Evolutionary conservation across 495 filamentous ascomycete genomes (phyloP), one percentile per base, ranked within the genome.

Genomic region (Penicillium soppii): DNA sequence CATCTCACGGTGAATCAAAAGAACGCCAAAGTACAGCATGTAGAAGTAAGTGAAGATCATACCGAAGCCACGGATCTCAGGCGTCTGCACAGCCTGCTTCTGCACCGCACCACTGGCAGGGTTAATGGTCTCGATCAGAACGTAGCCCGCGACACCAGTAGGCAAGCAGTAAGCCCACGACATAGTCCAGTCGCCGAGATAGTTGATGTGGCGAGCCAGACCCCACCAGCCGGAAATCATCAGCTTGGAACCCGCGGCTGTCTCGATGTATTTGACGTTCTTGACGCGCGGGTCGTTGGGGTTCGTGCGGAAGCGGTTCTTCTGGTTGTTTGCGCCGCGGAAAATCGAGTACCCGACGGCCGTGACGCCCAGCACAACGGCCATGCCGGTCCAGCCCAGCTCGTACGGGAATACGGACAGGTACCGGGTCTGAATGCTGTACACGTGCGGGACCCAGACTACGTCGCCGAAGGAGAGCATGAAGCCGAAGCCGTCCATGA

Each of bases 401-500:
- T 83, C 70, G 23, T 90, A 73, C 1, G 94, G 94, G 72, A 94
- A 87, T 8, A 85, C 75, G 13, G 92, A 80, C 15, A 98, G 83
- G 63, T 97, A 98, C n/a, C 90, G 82, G 13, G 86, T 82, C 68
- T 96, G 92, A 43, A 90, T 74, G 32, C 81, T 86, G 78, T 96
- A 97, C 46, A 87, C 75, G 73, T 97, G 92, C 2, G 94, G 94
- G 8, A 97, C 78, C 95, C 94, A 97, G 58, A 86, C 89, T 4
- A 97, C 77, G 60, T 97, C 94, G 27, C 92, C 94, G 56, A 97
- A 97, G 2, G 88, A 77, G n/a, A 98, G 74, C 94, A 98, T 98
- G 68, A 88, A 90, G 38, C 94, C 95, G 59, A 97, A 97, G 12
- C 94, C 95, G 61, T 98, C 94, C 61, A 84, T 89, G 49, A 85